Base-by-base conservation (phyloP, 345 rosid species). In the Lumnitzera racemosa region DNA sequence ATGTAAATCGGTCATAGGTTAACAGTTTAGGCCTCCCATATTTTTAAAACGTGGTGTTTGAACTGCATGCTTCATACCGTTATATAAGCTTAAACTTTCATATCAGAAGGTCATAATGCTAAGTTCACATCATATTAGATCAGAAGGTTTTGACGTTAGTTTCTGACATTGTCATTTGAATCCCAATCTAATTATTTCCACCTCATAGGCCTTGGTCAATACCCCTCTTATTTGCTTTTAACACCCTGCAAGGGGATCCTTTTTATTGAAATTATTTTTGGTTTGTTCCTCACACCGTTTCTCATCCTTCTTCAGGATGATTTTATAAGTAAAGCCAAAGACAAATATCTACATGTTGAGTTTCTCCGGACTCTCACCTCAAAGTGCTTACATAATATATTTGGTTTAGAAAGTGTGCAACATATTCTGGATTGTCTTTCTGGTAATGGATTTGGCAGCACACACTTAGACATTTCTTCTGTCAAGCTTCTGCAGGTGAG, bases 401-500 rank as follows among this genome's bases (percentile, higher is more conserved):
- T 89, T 47, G 69, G 82, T 77, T 78, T 84, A 24, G 96, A 89
- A 80, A 79, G 77, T 69, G 83, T 85, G 15, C 48, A 56, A 55
- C 81, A 80, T 71, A 79, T 85, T 70, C 65, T 92, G 55, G 72
- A 81, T 63, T 72, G 70, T 69, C 78, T 89, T 62, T 81, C 79
- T 63, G 67, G 69, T 65, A 64, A 62, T 53, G 65, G 56, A 55
- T 59, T 64, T 56, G 76, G 47, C 48, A 76, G 66, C 66, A 73
- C 62, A 47, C 69, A 77, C 47, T 58, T 76, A 64, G 78, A 79
- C 69, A 74, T 72, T 72, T 62, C 84, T 67, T 75, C 91, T 58
- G 58, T 79, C 46, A 79, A 83, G 62, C 78, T 92, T 78, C 85
- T 92, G 65, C 72, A 75, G 86, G 98, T 91, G 78, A 81, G 88